These are phyloP conservation scores for Coemansia sp. DNA, from an alignment of 192 early-diverging fungal species.

Conservation along the genomic window DNA sequence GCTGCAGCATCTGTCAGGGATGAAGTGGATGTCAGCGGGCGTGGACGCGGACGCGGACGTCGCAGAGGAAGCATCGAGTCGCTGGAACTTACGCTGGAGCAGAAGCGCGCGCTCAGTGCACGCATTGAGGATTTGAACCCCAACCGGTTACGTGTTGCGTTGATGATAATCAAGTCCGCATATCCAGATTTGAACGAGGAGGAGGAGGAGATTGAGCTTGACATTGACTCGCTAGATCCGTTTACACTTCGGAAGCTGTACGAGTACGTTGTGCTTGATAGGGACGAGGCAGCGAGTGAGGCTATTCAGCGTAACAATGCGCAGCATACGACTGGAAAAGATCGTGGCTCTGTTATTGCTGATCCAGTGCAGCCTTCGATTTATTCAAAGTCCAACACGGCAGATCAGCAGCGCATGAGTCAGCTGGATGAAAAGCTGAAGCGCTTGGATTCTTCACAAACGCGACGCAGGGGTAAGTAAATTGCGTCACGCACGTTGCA, in stretches of 20 bases:
- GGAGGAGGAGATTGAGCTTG: conserved; percentile 91
- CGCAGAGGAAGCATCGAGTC: conserved; percentile 51
- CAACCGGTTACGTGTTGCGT: conserved; percentile 40
- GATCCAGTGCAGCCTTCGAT: conserved; percentile 53
- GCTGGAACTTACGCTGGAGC: conserved; percentile 71
- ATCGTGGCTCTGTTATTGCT: conserved; percentile 43
- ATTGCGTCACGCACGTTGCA: background rate
- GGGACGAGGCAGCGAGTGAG: conserved; percentile 51
- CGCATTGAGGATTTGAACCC: conserved; percentile 41
- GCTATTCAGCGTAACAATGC: conserved; percentile 52
- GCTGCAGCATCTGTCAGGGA: conserved; percentile 33
- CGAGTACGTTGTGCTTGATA: conserved; percentile 72
- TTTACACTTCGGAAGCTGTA: conserved; percentile 81
- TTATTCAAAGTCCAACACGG: conserved; percentile 21
- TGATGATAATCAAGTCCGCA: conserved; percentile 54
- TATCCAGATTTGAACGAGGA: conserved; percentile 57
- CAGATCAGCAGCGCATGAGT: conserved; percentile 36
- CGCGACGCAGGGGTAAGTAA: conserved; percentile 30
- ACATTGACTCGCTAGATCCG: conserved; percentile 87
- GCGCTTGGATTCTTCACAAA: conserved; percentile 46
- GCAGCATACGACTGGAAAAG: conserved; percentile 43
- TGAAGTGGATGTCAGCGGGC: conserved; percentile 13
- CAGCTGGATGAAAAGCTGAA: conserved; percentile 55
- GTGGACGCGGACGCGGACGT: conserved; percentile 38
- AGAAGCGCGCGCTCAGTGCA: conserved; percentile 78